Conservation (phyloP, 2,329 filamentous ascomycete species). For the Neoarthrinium moseri region DNA sequence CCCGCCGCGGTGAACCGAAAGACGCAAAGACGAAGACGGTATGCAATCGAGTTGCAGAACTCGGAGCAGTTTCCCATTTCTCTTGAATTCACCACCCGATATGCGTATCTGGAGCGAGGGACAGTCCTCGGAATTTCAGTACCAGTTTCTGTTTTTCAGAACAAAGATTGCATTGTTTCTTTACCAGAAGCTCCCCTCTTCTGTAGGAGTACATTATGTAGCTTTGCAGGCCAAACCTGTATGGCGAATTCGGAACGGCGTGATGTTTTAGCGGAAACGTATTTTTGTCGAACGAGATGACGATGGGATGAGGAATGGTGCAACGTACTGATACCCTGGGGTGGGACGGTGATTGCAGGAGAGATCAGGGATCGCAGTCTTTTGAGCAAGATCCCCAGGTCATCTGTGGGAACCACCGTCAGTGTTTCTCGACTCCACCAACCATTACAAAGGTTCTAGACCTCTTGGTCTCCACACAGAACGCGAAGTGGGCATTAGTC, state of each 20-base stretch:
- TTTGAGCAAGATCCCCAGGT: neutral
- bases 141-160: neutral
- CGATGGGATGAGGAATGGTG: slow-evolving; percentile 9
- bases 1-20: neutral
- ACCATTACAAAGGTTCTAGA: no score
- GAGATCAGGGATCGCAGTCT: neutral
- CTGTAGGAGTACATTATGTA: neutral
- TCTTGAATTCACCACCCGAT: no score
- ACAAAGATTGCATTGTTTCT: neutral
- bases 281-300: slow-evolving; percentile 2
- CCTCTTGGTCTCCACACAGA: no score
- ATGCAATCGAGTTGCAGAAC: neutral
- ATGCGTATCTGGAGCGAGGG: no score
- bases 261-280: neutral
- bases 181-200: neutral
- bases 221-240: neutral
- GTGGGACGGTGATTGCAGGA: neutral
- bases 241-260: neutral
- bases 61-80: no score
- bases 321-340: neutral
- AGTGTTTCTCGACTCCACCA: neutral
- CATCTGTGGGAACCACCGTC: neutral
- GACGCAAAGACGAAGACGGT: neutral
- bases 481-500: neutral
- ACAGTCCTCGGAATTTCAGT: no score